Conservation (phyloP, 2,329 filamentous ascomycete genomes). For the Didymellaceae sp. region DNA sequence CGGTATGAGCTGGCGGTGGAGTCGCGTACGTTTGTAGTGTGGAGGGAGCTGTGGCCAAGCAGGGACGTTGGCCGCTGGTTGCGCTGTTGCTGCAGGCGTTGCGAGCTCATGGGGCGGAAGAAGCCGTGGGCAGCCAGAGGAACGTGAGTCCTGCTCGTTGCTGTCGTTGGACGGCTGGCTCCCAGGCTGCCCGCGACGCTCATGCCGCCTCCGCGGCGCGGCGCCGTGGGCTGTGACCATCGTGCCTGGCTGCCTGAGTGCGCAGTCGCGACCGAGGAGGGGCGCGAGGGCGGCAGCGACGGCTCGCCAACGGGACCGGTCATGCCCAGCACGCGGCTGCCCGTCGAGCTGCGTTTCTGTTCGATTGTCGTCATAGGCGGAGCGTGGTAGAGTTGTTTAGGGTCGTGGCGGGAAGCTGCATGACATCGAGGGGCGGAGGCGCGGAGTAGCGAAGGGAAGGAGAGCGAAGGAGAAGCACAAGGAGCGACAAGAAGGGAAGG, state of each 20-base stretch:
- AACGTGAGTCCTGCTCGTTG: slow-evolving; percentile 83
- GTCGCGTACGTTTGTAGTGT: slow-evolving; percentile 41
- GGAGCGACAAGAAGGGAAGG: slow-evolving; percentile 32
- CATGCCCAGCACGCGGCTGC: slow-evolving; percentile 46
- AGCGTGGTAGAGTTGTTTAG: slow-evolving; percentile 35
- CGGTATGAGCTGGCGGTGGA: slow-evolving; percentile 44
- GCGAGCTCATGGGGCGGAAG: slow-evolving; percentile 95
- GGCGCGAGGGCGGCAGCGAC: slow-evolving; percentile 56
- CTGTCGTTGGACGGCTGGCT: slow-evolving; percentile 62
- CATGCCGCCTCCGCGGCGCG: slow-evolving; percentile 56
- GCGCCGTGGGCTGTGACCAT: slow-evolving; percentile 63
- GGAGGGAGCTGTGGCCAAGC: slow-evolving; percentile 43
- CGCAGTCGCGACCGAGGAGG: slow-evolving; percentile 51
- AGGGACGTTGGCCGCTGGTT: slow-evolving; percentile 60
- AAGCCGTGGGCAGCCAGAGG: slow-evolving; percentile 90
- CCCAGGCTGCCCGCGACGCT: slow-evolving; percentile 54
- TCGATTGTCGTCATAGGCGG: slow-evolving; percentile 42
- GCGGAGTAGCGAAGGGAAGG: slow-evolving; percentile 10
- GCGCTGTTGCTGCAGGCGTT: slow-evolving; percentile 89
- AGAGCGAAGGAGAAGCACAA: not conserved
- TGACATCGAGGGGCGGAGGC: slow-evolving; percentile 35
- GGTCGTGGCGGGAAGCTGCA: slow-evolving; percentile 39
- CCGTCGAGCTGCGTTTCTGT: slow-evolving; percentile 43
- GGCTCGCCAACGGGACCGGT: slow-evolving; percentile 57
- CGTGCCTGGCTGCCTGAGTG: slow-evolving; percentile 51